Conservation (phyloP, 208 protist species). For the Crithidia sp. region DNA sequence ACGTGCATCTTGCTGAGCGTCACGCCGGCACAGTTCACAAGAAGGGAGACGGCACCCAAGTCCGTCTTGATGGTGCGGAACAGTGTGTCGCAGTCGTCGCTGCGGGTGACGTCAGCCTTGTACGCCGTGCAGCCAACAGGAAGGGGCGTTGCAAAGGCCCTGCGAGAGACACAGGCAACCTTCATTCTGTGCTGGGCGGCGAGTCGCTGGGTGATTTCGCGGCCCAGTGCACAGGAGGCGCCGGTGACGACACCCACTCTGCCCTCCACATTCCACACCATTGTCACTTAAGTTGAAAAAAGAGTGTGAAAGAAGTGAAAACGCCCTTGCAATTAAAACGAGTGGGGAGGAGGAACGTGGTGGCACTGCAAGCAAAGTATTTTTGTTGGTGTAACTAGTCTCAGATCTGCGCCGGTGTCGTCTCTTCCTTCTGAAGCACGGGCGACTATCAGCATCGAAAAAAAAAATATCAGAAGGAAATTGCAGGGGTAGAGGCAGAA, state of each 20-base stretch:
- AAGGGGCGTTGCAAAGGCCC: conserved; percentile 32
- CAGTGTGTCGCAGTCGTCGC: conserved; percentile 61
- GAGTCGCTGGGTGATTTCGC: conserved; percentile 49
- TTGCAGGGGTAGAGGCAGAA: too few species aligned
- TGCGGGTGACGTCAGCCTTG: conserved; percentile 49
- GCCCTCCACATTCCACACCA: conserved; percentile 66
- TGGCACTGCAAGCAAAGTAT: too few species aligned
- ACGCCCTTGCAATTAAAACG: neutral
- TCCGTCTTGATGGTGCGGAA: conserved; percentile 48
- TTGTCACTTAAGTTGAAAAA: neutral
- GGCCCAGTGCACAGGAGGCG: conserved; percentile 72
- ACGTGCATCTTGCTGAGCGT: conserved; percentile 81
- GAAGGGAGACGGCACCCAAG: conserved; percentile 60
- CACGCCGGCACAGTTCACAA: conserved; percentile 86
- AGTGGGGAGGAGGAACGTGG: too few species aligned
- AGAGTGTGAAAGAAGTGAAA: conserved; percentile 2
- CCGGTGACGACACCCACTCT: conserved; percentile 78
- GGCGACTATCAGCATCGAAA: too few species aligned
- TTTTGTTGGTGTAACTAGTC: too few species aligned
- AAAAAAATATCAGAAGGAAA: too few species aligned
- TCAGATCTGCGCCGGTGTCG: too few species aligned
- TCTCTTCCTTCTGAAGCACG: too few species aligned
- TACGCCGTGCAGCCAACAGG: conserved; percentile 51
- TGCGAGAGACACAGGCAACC: conserved; percentile 72
- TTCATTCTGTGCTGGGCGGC: conserved; percentile 54